These are phyloP conservation scores for Dacryopinax spathularia DNA, from an alignment of 768 basidiomycete genomes.

Conservation along the genomic window DNA sequence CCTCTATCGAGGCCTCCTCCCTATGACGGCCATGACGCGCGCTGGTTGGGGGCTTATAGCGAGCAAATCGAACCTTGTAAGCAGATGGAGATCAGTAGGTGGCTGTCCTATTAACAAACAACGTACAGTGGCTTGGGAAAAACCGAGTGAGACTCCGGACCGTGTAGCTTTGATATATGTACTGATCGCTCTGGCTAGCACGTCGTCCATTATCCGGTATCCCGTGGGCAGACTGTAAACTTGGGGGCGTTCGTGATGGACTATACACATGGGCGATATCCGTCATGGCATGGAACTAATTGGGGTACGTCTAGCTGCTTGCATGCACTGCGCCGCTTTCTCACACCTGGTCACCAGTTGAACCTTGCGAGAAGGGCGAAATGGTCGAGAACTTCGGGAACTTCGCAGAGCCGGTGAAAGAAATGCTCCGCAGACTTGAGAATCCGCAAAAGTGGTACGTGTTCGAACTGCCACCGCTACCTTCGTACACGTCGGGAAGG, in stretches of 20 bases:
- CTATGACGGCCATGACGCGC: neutral
- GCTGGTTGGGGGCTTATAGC: neutral
- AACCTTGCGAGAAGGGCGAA: neutral
- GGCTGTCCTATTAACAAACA: neutral
- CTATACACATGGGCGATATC: neutral
- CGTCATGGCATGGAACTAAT: neutral
- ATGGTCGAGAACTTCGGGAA: neutral
- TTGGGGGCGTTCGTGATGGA: neutral
- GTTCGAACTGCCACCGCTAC: constrained; percentile 29
- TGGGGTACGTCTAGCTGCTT: neutral
- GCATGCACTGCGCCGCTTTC: too few species aligned
- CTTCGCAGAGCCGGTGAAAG: neutral
- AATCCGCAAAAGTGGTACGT: constrained; percentile 15
- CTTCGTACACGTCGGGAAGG: constrained; percentile 26
- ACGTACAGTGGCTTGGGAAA: neutral
- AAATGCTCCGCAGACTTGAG: neutral
- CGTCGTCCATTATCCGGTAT: neutral
- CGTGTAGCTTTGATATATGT: neutral
- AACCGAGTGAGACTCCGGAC: neutral
- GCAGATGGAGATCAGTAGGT: neutral
- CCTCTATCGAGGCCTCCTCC: neutral
- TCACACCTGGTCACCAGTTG: neutral
- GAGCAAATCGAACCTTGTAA: neutral
- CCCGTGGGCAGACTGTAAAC: neutral
- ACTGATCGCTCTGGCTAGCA: neutral